Conservation (phyloP, 2,329 filamentous ascomycete species). For the Exophiala alcalophila region DNA sequence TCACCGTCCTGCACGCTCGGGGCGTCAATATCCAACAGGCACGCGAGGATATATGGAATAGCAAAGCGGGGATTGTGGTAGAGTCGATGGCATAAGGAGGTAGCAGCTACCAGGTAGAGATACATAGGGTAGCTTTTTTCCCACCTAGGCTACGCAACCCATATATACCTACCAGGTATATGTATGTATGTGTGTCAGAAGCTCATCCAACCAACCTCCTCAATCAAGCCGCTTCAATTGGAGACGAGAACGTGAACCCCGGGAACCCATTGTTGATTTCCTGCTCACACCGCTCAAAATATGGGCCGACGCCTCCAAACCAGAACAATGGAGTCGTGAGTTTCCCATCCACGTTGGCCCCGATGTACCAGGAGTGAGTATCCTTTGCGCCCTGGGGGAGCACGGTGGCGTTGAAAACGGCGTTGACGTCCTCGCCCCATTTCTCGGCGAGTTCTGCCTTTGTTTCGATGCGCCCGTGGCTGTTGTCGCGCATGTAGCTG, state of each 20-base stretch:
- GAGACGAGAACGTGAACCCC: constrained; percentile 12
- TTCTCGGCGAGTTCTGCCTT: constrained; percentile 42
- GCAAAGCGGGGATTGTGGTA: constrained; percentile 19
- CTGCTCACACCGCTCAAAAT: constrained; percentile 12
- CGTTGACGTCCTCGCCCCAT: constrained; percentile 51
- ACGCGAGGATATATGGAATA: constrained; percentile 23
- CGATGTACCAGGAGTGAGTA: constrained; percentile 54
- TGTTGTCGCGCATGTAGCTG: constrained; percentile 13
- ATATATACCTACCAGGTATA: too few relatives aligned
- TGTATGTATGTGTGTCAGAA: too few relatives aligned
- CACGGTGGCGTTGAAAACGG: constrained; percentile 46
- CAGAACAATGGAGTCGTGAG: constrained; percentile 10
- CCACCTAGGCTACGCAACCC: too few relatives aligned
- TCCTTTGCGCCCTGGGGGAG: constrained; percentile 42
- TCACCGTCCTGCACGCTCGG: constrained; percentile 55
- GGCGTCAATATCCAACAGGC: constrained; percentile 49
- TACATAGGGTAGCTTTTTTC: too few relatives aligned
- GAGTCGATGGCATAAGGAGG: too few relatives aligned
- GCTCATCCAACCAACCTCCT: too few relatives aligned
- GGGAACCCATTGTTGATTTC: constrained; percentile 17
- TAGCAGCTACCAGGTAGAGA: too few relatives aligned
- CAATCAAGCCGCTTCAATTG: constrained; percentile 1
- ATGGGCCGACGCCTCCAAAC: constrained; percentile 17
- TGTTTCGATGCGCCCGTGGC: constrained; percentile 52
- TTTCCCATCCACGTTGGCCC: constrained; percentile 55